phyloP scores from a whole-genome alignment of 73 alveolate genomes.

The Tetrahymena thermophila region DNA sequence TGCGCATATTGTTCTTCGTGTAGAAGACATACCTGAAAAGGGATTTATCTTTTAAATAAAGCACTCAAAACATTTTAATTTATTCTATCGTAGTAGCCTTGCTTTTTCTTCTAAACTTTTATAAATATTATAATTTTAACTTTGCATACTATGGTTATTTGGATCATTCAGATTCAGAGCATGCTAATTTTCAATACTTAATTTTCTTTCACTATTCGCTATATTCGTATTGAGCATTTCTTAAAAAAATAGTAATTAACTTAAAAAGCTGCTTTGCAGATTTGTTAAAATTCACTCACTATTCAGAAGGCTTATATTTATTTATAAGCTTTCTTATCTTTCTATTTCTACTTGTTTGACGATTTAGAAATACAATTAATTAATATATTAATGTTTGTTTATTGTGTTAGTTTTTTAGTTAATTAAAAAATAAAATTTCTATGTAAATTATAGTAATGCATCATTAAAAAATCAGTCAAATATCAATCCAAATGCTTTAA shows the following conservation, averaged over 20 bases:
- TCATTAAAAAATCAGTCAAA: not conserved
- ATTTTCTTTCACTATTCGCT: not conserved
- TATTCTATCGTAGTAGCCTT: not conserved
- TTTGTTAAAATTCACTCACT: not conserved
- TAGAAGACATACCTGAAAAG: not conserved
- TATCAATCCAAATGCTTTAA: no score
- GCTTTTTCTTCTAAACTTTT: not conserved
- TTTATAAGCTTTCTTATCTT: not conserved
- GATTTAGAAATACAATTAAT: not conserved
- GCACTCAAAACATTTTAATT: not conserved
- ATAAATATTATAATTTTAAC: not conserved
- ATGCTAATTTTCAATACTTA: not conserved
- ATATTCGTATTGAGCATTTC: not conserved
- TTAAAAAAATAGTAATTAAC: no score
- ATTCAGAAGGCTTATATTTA: not conserved
- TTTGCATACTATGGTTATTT: not conserved
- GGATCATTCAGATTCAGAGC: not conserved
- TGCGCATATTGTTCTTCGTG: not conserved
- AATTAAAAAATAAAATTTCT: no score
- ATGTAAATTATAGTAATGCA: not conserved
- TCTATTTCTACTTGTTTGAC: not conserved
- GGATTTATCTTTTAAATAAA: not conserved
- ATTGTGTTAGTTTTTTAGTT: no score
- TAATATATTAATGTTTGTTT: no score
- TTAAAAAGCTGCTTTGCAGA: not conserved